Base-by-base conservation (phyloP, 768 basidiomycete species). In the Russula earlei region DNA sequence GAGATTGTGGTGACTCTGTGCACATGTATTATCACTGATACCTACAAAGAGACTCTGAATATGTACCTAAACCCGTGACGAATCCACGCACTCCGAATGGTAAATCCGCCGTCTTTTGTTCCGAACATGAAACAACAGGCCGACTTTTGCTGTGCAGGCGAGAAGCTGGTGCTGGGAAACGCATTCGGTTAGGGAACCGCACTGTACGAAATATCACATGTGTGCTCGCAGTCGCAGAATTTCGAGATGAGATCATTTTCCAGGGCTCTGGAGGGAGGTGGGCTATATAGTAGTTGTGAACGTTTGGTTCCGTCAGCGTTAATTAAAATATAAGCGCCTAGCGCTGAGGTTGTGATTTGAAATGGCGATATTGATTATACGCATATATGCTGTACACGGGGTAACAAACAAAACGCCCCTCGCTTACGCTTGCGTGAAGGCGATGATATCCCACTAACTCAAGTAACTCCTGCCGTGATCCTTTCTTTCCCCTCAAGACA, bases 31-130 rank as follows among this genome's bases (percentile, higher is more conserved):
- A 43, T 43, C 19, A 14, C 14, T 14, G 7, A 12, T 10, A 24
- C 19, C 8, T 20, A 7, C 49, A 17, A 38, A 27, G 25, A 11
- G 9, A 31, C 20, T 29, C 2, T 14, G 19, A 6, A 27, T 29
- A 58, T 2, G 27, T 19, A 58, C 57, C 57, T 49, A 42, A 53
- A 43, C 27, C 22, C 11, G 47, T 49, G 19, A 47, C 52, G 12
- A 49, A 49, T 5, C 41, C n/a, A 37, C 57, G 52, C 27, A 27
- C 47, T 43, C 27, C 33, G 5, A 44, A 33, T 25, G 34, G 46
- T 5, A 14, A 24, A 6, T 8, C 36, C 15, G 19, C 17, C 20
- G 29, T 44, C 36, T 10, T 44, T 37, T 12, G 20, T 10, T 44
- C 29, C 9, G 22, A 8, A 37, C 33, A 33, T 20, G 33, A 42